Base-by-base conservation (phyloP, 305 asterid genomes). In the Fraxinus latifolia region DNA sequence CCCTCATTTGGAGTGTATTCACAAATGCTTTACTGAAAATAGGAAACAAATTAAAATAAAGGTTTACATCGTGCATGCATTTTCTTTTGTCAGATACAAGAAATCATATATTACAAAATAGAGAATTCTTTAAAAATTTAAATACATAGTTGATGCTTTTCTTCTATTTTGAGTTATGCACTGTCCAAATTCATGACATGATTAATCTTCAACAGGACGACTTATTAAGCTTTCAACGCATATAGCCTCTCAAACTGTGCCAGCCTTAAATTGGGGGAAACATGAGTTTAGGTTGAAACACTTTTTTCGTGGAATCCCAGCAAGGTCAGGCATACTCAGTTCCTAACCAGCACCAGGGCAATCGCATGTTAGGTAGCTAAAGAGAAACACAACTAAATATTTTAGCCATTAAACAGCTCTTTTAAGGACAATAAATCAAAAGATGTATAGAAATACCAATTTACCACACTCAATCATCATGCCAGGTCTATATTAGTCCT, bases 1-100 rank as follows among this genome's bases (percentile, higher is more conserved):
- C 98, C 25, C 87, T 86, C 76, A 75, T 83, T 76, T 68, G 86
- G 42, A 96, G 97, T 53, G 92, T 68, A 29, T 88, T 91, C 50
- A 78, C 94, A 86, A 93, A 96, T 78, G 89, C 75, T 90, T 83
- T 87, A 82, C 99, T 96, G 98, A 77, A 86, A 60, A 80, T 31
- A 77, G 53, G 80, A 44, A 77, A 37, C 81, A 81, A 67, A 60
- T 73, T 68, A 81, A 70, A 27, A 83, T 34, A 21, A 6, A 68
- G 75, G 25, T 44, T 7, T 72, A 7, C 21, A n/a, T 65, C 27
- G 73, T 65, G 27, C 8, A 6, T 23, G 47, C 77, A 12, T 62
- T 62, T 62, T 25, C 33, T 11, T 9, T 62, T 7, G 72, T 7
- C 72, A 62, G 34, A 62, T 23, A 21, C 12, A 21, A 19, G 31